Evolutionary conservation across 2,329 filamentous ascomycete species (phyloP).

Genomic region (Sporothrix protearum): DNA sequence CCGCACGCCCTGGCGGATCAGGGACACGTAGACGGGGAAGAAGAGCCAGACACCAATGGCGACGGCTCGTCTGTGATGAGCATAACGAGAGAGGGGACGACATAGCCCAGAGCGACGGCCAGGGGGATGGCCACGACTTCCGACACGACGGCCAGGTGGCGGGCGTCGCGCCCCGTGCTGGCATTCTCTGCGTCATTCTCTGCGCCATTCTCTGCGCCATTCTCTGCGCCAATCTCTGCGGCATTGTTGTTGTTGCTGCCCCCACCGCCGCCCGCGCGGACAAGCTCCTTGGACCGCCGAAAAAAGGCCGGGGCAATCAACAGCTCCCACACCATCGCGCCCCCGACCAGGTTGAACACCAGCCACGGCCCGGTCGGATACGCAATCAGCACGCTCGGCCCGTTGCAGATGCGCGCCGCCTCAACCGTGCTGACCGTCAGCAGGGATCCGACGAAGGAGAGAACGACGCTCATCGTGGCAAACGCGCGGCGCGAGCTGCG

Average conservation of each 20-base stretch:
- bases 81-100: conserved; percentile 47
- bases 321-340: conserved; percentile 51
- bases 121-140: conserved; percentile 57
- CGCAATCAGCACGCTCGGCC: conserved; percentile 34
- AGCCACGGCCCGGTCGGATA: conserved; percentile 43
- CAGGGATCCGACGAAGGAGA: conserved; percentile 46
- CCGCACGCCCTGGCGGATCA: conserved; percentile 41
- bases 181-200: conserved; percentile 24
- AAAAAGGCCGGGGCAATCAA: conserved; percentile 51
- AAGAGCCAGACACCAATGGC: conserved; percentile 49
- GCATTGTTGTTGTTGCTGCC: not conserved
- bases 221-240: conserved; percentile 11
- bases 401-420: conserved; percentile 44
- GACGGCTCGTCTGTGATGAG: conserved; percentile 39
- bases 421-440: conserved; percentile 51
- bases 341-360: conserved; percentile 48
- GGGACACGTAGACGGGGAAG: conserved; percentile 49
- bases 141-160: conserved; percentile 42
- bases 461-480: conserved; percentile 42
- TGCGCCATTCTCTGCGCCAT: not conserved
- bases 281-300: conserved; percentile 40
- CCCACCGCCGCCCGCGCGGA: conserved; percentile 28
- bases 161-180: conserved; percentile 31
- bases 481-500: conserved; percentile 40
- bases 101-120: conserved; percentile 47